Evolutionary conservation across 306 rosid species (phyloP).

Genomic region (Inga leiocalycina): DNA sequence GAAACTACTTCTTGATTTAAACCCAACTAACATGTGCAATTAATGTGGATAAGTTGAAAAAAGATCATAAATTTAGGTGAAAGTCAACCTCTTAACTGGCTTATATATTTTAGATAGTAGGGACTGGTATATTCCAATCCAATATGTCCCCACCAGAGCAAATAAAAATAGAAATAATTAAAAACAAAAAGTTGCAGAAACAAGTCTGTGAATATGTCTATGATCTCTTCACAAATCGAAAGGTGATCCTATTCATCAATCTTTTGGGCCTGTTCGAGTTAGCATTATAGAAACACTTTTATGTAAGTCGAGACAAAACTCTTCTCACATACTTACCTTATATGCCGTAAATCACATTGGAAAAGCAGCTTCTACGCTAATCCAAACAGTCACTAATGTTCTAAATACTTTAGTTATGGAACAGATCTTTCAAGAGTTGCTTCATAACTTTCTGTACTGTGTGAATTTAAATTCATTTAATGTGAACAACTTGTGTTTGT

Average conservation of each 20-base stretch:
- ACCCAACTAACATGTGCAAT: too few relatives aligned
- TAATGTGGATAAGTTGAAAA: too few relatives aligned
- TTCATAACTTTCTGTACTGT: background rate
- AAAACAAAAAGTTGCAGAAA: background rate
- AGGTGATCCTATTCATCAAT: background rate
- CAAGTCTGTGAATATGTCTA: constrained; percentile 15
- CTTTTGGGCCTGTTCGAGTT: background rate
- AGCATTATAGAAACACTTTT: too few relatives aligned
- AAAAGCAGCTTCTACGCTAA: too few relatives aligned
- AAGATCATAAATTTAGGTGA: too few relatives aligned
- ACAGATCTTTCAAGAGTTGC: background rate
- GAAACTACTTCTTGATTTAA: too few relatives aligned
- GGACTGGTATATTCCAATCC: too few relatives aligned
- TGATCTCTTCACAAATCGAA: background rate
- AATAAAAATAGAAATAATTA: background rate
- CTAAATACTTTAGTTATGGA: background rate
- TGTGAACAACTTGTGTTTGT: background rate
- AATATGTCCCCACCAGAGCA: background rate
- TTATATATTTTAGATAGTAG: too few relatives aligned
- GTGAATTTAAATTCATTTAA: background rate
- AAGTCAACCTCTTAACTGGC: too few relatives aligned
- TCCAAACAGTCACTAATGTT: background rate
- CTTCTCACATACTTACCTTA: too few relatives aligned
- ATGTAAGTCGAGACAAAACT: too few relatives aligned
- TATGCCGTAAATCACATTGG: too few relatives aligned